Conservation (phyloP, 495 filamentous ascomycete genomes). For the Trichoderma asperelloides region DNA sequence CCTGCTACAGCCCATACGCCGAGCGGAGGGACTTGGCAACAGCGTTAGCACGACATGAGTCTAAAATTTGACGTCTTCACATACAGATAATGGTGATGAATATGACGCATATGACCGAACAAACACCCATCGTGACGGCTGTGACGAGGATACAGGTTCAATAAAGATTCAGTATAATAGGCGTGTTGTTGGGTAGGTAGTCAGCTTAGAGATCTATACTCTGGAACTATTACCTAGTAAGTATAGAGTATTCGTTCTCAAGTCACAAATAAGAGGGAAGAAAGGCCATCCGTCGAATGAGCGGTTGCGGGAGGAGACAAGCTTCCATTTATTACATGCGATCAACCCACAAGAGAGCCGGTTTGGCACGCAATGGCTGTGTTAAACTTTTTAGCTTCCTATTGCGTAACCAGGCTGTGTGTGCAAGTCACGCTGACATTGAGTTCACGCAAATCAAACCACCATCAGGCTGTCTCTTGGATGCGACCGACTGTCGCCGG, state of each 20-base stretch:
- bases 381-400: neutral
- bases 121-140: slow-evolving; percentile 43
- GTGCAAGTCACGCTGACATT: neutral
- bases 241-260: neutral
- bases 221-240: neutral
- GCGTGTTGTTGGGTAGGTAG: neutral
- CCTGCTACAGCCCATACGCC: slow-evolving; percentile 33
- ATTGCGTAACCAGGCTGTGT: neutral
- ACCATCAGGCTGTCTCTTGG: neutral
- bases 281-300: neutral
- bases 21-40: slow-evolving; percentile 30
- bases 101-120: slow-evolving; percentile 44
- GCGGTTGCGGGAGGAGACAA: neutral
- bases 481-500: neutral
- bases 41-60: neutral
- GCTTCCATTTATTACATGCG: neutral
- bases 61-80: neutral
- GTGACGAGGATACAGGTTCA: slow-evolving; percentile 9
- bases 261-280: neutral
- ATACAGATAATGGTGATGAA: slow-evolving; percentile 49
- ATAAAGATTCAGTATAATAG: neutral
- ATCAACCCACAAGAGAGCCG: neutral
- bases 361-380: neutral
- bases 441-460: slow-evolving; percentile 4
- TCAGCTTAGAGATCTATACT: too few relatives aligned